A percentile compares a stretch with the other conserved stretches of the same genome.
phyloP scores from a whole-genome alignment of 139 green algal species.

The Yamagishiella unicocca region DNA sequence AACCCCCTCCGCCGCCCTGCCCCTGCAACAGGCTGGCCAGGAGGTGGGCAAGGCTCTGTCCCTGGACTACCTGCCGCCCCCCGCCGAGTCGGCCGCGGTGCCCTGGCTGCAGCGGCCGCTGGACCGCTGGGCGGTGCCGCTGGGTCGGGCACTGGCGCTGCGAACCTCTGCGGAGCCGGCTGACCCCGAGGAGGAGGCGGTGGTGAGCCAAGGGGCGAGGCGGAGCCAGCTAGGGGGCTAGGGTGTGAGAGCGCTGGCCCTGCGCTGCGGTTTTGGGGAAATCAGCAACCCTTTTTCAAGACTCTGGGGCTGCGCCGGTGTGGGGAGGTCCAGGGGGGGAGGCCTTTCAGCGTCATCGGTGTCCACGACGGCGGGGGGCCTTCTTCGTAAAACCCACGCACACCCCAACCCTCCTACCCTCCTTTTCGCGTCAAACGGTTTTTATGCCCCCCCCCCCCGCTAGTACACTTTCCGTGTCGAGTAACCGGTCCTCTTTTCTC shows the following conservation, averaged over 20 bases:
- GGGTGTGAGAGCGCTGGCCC: no score
- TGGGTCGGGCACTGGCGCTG: slow-evolving; percentile 51
- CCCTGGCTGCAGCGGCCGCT: slow-evolving; percentile 63
- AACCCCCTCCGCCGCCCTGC: background rate
- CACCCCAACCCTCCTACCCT: background rate
- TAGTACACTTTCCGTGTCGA: background rate
- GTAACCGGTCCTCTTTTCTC: background rate
- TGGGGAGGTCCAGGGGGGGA: no score
- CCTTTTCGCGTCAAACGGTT: background rate
- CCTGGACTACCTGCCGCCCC: slow-evolving; percentile 68
- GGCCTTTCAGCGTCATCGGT: no score
- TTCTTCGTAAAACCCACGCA: no score
- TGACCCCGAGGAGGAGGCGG: slow-evolving; percentile 61
- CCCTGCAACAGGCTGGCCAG: slow-evolving; percentile 56
- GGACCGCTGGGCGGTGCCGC: slow-evolving; percentile 63
- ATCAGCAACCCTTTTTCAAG: background rate
- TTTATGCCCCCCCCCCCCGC: background rate
- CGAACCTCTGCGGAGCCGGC: slow-evolving; percentile 48
- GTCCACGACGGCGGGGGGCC: no score
- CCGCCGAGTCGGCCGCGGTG: slow-evolving; percentile 51
- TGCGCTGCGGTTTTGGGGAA: background rate
- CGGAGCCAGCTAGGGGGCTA: no score
- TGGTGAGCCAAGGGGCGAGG: slow-evolving; percentile 39
- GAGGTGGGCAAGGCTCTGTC: slow-evolving; percentile 66
- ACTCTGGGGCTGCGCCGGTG: no score